Conservation (phyloP, 2,329 filamentous ascomycete species). For the Celoporthe dispersa region DNA sequence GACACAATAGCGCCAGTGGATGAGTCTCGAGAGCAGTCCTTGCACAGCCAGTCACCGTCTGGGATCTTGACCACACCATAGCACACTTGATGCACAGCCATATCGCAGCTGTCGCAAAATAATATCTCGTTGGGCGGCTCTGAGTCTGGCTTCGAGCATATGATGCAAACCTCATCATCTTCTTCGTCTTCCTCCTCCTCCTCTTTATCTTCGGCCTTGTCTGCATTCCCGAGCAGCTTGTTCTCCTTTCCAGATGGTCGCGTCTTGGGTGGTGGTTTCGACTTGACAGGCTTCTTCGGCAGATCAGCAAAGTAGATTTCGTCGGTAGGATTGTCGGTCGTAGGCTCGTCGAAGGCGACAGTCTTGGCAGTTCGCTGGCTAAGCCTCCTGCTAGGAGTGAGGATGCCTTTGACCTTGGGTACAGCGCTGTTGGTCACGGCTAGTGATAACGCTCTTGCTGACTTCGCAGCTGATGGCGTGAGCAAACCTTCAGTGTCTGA, state of each 20-base stretch:
- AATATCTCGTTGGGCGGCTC: slow-evolving; percentile 64
- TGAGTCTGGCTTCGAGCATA: slow-evolving; percentile 63
- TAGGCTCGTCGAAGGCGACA: slow-evolving; percentile 54
- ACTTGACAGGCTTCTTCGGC: slow-evolving; percentile 43
- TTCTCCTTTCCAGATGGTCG: slow-evolving; percentile 25
- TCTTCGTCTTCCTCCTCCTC: slow-evolving; percentile 40
- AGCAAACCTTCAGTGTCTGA: slow-evolving; percentile 11
- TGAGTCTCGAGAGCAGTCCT: slow-evolving; percentile 54
- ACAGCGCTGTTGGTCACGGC: slow-evolving; percentile 30
- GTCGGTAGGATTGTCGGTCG: slow-evolving; percentile 37
- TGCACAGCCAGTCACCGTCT: slow-evolving; percentile 67
- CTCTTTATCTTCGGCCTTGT: slow-evolving; percentile 39
- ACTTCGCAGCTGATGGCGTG: slow-evolving; percentile 23
- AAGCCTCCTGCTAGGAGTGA: slow-evolving; percentile 56
- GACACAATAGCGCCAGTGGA: slow-evolving; percentile 32
- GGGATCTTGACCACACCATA: slow-evolving; percentile 62
- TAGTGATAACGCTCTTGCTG: slow-evolving; percentile 27
- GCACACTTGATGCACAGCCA: slow-evolving; percentile 65
- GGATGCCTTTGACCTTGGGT: slow-evolving; percentile 55
- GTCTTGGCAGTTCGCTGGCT: slow-evolving; percentile 52
- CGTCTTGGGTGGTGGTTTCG: slow-evolving; percentile 32
- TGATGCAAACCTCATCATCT: slow-evolving; percentile 57
- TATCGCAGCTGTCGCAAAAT: slow-evolving; percentile 67
- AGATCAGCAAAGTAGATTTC: slow-evolving; percentile 60
- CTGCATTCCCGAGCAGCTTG: slow-evolving; percentile 26